Evolutionary conservation across 2,329 filamentous ascomycete species (phyloP), one percentile per base, ranked within the genome.

Genomic region (Penicillium concentricum): DNA sequence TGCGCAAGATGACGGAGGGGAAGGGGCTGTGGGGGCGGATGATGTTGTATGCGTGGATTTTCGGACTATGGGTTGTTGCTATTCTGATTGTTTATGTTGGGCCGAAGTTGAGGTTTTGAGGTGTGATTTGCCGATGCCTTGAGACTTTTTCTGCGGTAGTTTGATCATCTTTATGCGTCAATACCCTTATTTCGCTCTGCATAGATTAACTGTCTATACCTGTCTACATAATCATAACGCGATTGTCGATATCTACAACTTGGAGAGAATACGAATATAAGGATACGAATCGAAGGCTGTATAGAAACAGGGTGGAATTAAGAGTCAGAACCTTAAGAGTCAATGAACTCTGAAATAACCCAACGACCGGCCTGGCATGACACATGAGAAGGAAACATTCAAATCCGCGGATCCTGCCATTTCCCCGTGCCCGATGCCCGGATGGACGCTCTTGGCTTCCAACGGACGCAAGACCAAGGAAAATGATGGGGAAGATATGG

Each of bases 1-100:
- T 97, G 70, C 81, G 85, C 64, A 82, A 82, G 51, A 91, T 96
- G 86, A 91, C 88, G 16, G 93, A 97, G 77, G 92, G 92, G 4
- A 87, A 88, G 71, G 92, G 92, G 0, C 95, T 89, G 89, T 91
- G 84, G 85, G 92, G 89, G 6, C 79, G 92, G 51, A 84, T 96
- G 79, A 81, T 93, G 76, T 79, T 97, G 59, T 96, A 94, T 78
- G 88, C 81, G 38, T 89, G 90, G 82, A 92, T 97, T 47, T 89
- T 87, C 67, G 91, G 85, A 30, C 74, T 97, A 60, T 93, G 91
- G 87, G 67, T 95, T n/a, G 76, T 85, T 26, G 83, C 91, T 18
- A 78, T 96, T 35, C 66, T 95, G 71, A 74, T 97, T 62, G 92
- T 97, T 13, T 93, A 93, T 78, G 82, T 93, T 49, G 78, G 91